phyloP scores from a whole-genome alignment of 495 filamentous ascomycete species.

The Achaetomiella virescens region DNA sequence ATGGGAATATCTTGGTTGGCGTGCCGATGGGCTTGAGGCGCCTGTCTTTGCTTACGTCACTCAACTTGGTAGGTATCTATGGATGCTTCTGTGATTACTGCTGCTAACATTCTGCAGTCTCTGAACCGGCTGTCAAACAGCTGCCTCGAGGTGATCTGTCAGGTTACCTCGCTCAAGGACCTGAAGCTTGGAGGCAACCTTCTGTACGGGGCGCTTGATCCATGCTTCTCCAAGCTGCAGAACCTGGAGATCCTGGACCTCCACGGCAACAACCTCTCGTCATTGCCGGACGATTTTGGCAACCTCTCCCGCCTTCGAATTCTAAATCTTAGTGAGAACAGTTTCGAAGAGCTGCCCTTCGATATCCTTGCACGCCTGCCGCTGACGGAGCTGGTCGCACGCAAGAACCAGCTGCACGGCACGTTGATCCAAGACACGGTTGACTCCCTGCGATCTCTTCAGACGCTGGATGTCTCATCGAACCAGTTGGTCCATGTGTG shows the following conservation, averaged over 20 bases:
- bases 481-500: constrained; percentile 59
- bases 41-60: constrained; percentile 62
- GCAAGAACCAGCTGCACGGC: constrained; percentile 72
- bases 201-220: constrained; percentile 57
- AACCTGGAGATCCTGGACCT: constrained; percentile 77
- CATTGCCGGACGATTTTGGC: constrained; percentile 61
- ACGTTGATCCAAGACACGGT: constrained; percentile 60
- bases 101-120: constrained; percentile 45
- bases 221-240: constrained; percentile 50
- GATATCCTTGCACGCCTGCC: constrained; percentile 58
- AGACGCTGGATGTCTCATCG: constrained; percentile 66
- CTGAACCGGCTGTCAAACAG: constrained; percentile 71
- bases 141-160: constrained; percentile 62
- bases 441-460: constrained; percentile 53
- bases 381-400: constrained; percentile 66
- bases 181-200: constrained; percentile 76
- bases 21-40: constrained; percentile 72
- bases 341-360: constrained; percentile 62
- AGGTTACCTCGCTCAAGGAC: constrained; percentile 65
- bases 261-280: constrained; percentile 71
- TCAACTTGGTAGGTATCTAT: constrained; percentile 64
- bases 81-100: background rate
- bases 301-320: constrained; percentile 60
- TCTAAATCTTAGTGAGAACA: constrained; percentile 72
- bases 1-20: constrained; percentile 68